These are phyloP conservation scores for Podospora tetraspora DNA, from an alignment of 495 filamentous ascomycete species.

Conservation along the genomic window DNA sequence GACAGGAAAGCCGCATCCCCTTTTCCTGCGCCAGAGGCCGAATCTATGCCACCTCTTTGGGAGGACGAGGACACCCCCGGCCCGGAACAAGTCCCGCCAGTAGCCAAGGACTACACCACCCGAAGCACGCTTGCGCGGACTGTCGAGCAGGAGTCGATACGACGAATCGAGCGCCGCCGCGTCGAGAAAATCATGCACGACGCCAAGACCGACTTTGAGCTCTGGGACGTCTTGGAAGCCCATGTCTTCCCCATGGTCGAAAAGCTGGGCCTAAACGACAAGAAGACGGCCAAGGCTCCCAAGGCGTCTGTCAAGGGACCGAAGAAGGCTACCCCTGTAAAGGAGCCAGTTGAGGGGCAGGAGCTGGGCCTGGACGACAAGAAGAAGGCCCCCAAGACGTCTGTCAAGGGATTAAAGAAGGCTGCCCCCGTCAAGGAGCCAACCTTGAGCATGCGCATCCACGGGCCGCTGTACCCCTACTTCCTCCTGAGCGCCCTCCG, in stretches of 20 bases:
- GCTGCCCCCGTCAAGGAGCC: background rate
- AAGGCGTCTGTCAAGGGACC: constrained; percentile 3
- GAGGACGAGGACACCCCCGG: background rate
- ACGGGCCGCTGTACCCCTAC: constrained; percentile 62
- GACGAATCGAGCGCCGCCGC: constrained; percentile 35
- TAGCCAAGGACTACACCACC: background rate
- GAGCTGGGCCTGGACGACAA: constrained; percentile 29
- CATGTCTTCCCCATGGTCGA: constrained; percentile 62
- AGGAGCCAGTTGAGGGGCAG: too few relatives aligned
- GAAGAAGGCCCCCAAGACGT: constrained; percentile 1
- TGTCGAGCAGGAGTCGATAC: constrained; percentile 32
- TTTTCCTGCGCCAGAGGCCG: background rate
- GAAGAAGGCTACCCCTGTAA: constrained; percentile 2
- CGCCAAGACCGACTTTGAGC: constrained; percentile 55
- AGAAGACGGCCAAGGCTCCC: background rate
- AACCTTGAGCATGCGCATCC: constrained; percentile 46
- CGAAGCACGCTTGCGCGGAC: background rate
- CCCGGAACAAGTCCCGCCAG: background rate
- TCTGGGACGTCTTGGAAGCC: constrained; percentile 67
- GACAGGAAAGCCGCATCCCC: constrained; percentile 3
- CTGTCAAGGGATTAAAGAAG: constrained; percentile 9
- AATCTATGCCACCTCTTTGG: background rate
- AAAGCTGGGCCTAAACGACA: constrained; percentile 32
- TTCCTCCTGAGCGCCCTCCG: constrained; percentile 60
- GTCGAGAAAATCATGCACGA: constrained; percentile 45